Conservation (phyloP, 805 yeast species). For the Vanderwaltozyma verrucispora region DNA sequence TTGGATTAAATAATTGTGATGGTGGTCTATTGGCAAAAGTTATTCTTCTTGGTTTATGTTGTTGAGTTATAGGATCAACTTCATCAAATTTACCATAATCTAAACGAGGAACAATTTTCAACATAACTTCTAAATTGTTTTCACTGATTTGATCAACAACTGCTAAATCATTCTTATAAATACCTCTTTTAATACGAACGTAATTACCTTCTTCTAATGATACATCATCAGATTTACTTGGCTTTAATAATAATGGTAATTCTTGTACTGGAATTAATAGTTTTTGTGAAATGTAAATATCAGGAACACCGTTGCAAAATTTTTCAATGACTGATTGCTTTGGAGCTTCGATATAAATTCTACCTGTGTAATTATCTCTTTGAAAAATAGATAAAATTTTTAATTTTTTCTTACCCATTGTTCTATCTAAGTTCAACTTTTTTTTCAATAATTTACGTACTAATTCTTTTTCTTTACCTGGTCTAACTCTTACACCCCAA, state of each 20-base stretch:
- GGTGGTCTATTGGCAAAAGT: conserved; percentile 68
- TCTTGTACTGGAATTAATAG: conserved; percentile 91
- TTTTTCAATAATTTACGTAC: conserved; percentile 79
- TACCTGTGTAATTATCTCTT: conserved; percentile 86
- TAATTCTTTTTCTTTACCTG: conserved; percentile 85
- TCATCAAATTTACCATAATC: conserved; percentile 69
- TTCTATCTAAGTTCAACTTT: conserved; percentile 65
- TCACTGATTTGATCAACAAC: conserved; percentile 88
- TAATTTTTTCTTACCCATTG: conserved; percentile 54
- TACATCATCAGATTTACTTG: conserved; percentile 77
- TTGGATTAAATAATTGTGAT: conserved; percentile 76
- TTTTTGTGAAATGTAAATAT: conserved; percentile 64
- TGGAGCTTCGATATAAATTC: conserved; percentile 89
- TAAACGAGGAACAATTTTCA: conserved; percentile 84
- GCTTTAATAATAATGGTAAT: conserved; percentile 85
- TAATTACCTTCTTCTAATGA: conserved; percentile 87
- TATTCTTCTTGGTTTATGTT: conserved; percentile 39
- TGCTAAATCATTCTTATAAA: conserved; percentile 87
- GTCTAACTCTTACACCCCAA: conserved; percentile 91
- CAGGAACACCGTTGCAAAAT: conserved; percentile 83
- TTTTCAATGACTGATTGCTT: conserved; percentile 84
- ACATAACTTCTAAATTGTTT: conserved; percentile 89
- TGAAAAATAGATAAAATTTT: conserved; percentile 86
- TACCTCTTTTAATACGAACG: conserved; percentile 83
- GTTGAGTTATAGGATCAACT: conserved; percentile 41